Evolutionary conservation across 495 filamentous ascomycete genomes (phyloP), one percentile per base, ranked within the genome.

Genomic region (Penicillium maclennaniae): DNA sequence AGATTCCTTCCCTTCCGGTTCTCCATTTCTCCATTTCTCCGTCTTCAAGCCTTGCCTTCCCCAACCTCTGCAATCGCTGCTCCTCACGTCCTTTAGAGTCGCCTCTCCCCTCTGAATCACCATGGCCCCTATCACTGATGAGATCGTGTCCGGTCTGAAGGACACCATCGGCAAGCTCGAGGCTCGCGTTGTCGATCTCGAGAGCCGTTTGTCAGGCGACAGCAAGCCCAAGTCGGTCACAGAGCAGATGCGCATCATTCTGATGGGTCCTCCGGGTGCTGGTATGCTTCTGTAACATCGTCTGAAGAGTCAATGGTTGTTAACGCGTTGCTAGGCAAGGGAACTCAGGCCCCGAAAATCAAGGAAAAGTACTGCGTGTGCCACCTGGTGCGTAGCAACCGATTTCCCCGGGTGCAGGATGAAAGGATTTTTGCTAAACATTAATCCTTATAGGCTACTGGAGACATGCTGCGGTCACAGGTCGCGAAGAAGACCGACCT

Each of bases 401-500:
- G 9, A 19, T 40, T 14, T 51, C 53, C 44, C 37, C 45, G 38
- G n/a, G 21, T 23, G 21, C 23, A 43, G 23, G 25, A 37, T 51
- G 10, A 26, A 25, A n/a, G 23, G 31, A 48, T 43, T 49, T 40
- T 45, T 41, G 41, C 51, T 53, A 39, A 59, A 17, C 25, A 7
- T 16, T 55, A 45, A 45, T 42, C 41, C 43, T 26, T 53, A 43
- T 66, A 97, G 92, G 93, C 95, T 53, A 99, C 93, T 48, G 93
- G 93, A 68, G 93, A 99, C 74, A 99, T 99, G 93, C 84, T 99
- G 67, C 89, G 93, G 53, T 93, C 91, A 57, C 93, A 99, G 72
- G 95, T 99, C 70, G 88, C 93, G 54, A 96, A 95, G 80, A 97
- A 97, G 83, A 99, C 95, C 43, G 74, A 87, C 19, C 83, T 99